Base-by-base conservation (phyloP, 2,329 filamentous ascomycete genomes). In the Pseudogymnoascus sp. region DNA sequence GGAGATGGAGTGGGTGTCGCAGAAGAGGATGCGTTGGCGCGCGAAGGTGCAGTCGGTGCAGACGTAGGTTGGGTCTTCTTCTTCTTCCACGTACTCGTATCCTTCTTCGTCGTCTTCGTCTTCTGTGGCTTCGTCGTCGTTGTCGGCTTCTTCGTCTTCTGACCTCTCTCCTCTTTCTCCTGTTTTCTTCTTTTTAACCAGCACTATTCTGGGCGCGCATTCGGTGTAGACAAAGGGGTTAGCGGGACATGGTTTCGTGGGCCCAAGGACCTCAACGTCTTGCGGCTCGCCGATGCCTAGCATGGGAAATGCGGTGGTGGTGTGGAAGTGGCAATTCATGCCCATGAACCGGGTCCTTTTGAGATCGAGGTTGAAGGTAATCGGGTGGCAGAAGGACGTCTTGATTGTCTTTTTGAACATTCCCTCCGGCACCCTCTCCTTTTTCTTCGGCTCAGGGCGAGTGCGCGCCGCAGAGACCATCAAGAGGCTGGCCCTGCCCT, bases 311-410 rank as follows among this genome's bases (percentile, higher is more conserved):
- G 72, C 68, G 0, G 70, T 68, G 3, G 63, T 64, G 6, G 49
- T 21, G 62, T 70, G 70, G 60, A 66, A 73, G 16, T 63, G 61
- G 40, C 70, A 21, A 43, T 43, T 9, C 8, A 43, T 21, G 9
- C 18, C 40, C 18, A 11, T 5, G 12, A n/a, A 21, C 0, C 3
- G 9, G 40, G 40, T 14, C 12, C n/a, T 28, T 63, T 60, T 3
- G 28, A 31, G 6, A 31, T 34, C 5, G 68, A 60, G 1, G 59
- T 37, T 63, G 69, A 73, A 73, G 2, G 25, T 64, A 3, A 73
- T 69, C 0, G 72, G 72, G 49, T 73, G 71, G 5, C 66, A 67
- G 60, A 71, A 73, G 0, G 62, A 23, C 0, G 72, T 73, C 0
- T n/a, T 67, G 37, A 72, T 70, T 0, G 1, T 23, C 25, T 12